Base-by-base conservation (phyloP, 1,139 yeast species). In the Hemisphaericaspora subhashii region DNA sequence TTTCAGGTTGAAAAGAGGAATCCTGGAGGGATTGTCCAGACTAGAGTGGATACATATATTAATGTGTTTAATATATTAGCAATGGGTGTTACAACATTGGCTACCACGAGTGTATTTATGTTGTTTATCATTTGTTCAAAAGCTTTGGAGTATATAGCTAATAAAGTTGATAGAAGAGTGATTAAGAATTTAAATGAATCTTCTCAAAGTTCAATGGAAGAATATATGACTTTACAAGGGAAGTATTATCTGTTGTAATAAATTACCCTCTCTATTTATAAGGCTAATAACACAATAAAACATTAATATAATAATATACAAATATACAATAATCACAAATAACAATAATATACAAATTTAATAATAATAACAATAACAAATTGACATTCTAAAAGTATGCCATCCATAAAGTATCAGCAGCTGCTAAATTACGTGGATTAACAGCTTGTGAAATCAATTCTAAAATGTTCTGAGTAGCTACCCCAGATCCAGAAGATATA, bases 371-470 rank as follows among this genome's bases (percentile, higher is more conserved):
- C n/a, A 31, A 23, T 24, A 15, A 29, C 29, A 37, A 35, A 34
- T 17, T 11, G 25, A 20, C 14, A 10, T 22, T 28, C 42, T 66
- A 85, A 50, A 90, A 77, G 68, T 89, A 92, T 1, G 98, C 95
- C 96, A 92, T 89, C 94, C 96, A 92, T 47, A 88, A 74, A 22
- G 90, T 84, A 55, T 94, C 98, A 14, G 96, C 86, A 44, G 89
- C 82, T 11, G 98, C 98, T 57, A 94, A 69, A 54, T 88, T 88
- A 53, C 96, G 79, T 24, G 98, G 98, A 57, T 90, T 92, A 11
- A 92, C 98, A 4, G 99, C 98, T 55, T 87, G 94, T 3, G 96
- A 85, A 39, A 94, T 88, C 57, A 92, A 76, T 52, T 92, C 98
- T 51, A 92, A 76, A 25, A 90, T 88, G 46, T 87, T 85, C 58